Conservation (phyloP, 352 stramenopile species). For the Globisporangium middletonii region DNA sequence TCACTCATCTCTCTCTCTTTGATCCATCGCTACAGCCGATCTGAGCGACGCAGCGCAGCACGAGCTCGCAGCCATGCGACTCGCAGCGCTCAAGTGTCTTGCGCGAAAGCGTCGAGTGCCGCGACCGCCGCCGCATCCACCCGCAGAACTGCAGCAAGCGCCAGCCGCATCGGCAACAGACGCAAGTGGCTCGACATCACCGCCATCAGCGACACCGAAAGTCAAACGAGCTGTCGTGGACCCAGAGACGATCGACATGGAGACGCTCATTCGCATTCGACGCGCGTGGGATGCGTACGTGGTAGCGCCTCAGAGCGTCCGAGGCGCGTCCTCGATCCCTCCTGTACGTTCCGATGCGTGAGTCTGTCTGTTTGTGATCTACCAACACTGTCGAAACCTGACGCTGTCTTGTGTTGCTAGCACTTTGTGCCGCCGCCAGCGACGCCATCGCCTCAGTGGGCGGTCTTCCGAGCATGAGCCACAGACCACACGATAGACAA, state of each 20-base stretch:
- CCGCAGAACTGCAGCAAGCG: background rate
- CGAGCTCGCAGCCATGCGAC: conserved; percentile 1
- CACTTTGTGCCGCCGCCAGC: conserved; percentile 10
- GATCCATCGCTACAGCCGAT: background rate
- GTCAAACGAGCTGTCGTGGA: conserved; percentile 13
- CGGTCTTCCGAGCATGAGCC: conserved; percentile 1
- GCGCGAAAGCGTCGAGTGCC: background rate
- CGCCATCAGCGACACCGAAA: background rate
- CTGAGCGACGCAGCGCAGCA: conserved; percentile 6
- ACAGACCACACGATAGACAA: too few species aligned
- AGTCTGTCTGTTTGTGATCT: background rate
- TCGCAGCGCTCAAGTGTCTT: conserved; percentile 3
- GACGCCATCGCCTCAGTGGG: conserved; percentile 8
- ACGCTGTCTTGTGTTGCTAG: background rate
- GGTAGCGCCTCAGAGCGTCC: conserved; percentile 6
- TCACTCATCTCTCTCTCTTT: background rate
- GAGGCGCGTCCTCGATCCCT: conserved; percentile 25
- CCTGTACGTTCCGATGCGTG: conserved; percentile 14
- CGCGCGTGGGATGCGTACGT: conserved; percentile 23
- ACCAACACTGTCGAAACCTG: too few species aligned
- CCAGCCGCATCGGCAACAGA: background rate
- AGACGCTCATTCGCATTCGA: conserved; percentile 21
- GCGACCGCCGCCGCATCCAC: background rate
- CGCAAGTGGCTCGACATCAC: background rate
- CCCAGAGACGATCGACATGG: conserved; percentile 26